These are phyloP conservation scores for Aspergillus sp. DNA, from an alignment of 2,329 filamentous ascomycete species.

Conservation along the genomic window DNA sequence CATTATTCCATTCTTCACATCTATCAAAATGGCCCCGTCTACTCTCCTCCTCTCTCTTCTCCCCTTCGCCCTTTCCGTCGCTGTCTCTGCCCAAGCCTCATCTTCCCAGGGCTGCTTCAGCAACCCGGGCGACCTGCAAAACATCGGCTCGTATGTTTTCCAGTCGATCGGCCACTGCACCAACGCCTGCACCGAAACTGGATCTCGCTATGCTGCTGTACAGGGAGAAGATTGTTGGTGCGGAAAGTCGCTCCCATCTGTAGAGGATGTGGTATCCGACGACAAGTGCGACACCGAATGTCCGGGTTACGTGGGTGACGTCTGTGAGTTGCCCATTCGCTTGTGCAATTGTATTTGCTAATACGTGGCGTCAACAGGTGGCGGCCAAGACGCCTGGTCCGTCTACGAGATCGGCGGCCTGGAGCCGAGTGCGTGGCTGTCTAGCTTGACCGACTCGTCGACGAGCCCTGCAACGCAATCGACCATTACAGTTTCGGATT, in stretches of 20 bases:
- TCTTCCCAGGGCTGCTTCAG: conserved; percentile 6
- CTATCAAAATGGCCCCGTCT: not conserved
- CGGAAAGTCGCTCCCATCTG: not conserved
- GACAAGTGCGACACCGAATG: not conserved
- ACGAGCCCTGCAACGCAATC: not conserved
- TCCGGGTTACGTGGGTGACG: not conserved
- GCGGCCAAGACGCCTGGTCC: not conserved
- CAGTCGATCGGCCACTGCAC: not conserved
- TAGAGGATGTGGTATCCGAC: not conserved
- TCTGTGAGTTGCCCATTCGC: not conserved
- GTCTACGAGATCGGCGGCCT: not conserved
- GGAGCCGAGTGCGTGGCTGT: not conserved
- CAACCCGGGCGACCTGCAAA: not conserved
- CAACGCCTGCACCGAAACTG: not conserved
- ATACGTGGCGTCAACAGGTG: not conserved
- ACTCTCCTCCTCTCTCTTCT: not conserved
- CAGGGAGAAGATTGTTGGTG: conserved; percentile 1
- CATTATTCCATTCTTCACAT: not conserved
- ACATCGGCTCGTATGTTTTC: not conserved
- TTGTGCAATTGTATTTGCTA: not conserved
- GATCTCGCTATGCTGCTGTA: not conserved
- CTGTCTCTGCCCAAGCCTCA: not conserved
- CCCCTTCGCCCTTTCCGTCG: not conserved
- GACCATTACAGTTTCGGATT: not conserved
- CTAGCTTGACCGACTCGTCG: not conserved